Evolutionary conservation across 306 rosid species (phyloP).

Genomic region (Gleditsia sinensis): DNA sequence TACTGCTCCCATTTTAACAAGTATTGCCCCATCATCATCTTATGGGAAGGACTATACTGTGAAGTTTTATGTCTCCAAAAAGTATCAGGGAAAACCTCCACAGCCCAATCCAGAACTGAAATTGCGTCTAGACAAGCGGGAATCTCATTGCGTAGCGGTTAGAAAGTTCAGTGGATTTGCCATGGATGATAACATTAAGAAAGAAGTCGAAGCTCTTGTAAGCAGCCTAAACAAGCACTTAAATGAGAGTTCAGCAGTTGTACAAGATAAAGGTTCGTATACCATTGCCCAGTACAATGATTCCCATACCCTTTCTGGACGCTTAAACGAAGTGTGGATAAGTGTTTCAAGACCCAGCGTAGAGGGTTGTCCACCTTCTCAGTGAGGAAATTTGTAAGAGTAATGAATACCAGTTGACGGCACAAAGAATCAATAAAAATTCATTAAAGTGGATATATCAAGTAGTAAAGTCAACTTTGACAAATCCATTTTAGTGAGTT

Average conservation of each 20-base stretch:
- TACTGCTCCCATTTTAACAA: conserved; percentile 72
- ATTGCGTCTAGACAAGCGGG: conserved; percentile 57
- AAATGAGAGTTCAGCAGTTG: conserved; percentile 5
- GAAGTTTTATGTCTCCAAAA: conserved; percentile 47
- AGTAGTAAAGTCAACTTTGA: no score
- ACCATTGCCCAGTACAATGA: conserved; percentile 75
- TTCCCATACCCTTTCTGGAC: conserved; percentile 37
- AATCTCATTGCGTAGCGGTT: conserved; percentile 60
- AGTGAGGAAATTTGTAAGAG: no score
- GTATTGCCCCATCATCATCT: conserved; percentile 29
- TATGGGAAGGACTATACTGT: conserved; percentile 36
- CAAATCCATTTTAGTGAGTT: no score
- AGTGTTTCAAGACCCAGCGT: conserved; percentile 42
- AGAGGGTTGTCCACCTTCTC: conserved; percentile 36
- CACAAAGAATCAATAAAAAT: no score
- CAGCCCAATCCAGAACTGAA: conserved; percentile 58
- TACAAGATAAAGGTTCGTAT: conserved; percentile 44
- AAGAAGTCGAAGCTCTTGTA: conserved; percentile 54
- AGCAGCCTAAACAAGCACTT: conserved; percentile 46
- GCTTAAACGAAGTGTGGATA: conserved; percentile 82
- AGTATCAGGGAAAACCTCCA: conserved; percentile 49
- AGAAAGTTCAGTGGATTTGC: conserved; percentile 74
- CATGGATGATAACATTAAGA: conserved; percentile 48
- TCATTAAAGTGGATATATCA: no score
- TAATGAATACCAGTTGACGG: no score